A percentile compares a stretch with the other conserved stretches of the same genome.
Evolutionary conservation across 2,329 filamentous ascomycete species (phyloP).

Genomic region (Knufia fluminis): DNA sequence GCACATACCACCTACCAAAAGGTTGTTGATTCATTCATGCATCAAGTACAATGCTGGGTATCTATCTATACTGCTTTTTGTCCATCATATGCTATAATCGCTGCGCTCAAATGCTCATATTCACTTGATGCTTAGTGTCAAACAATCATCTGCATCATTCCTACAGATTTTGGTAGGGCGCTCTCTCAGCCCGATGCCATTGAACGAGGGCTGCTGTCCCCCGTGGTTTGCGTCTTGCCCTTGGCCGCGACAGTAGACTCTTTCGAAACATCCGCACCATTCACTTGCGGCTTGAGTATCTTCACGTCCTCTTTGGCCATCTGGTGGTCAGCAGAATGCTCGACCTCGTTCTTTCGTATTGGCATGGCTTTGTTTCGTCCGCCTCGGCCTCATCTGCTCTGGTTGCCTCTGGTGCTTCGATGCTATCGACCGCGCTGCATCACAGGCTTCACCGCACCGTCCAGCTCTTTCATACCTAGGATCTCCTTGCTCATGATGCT

Average conservation of each 20-base stretch:
- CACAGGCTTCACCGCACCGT: constrained; percentile 46
- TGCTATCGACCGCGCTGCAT: constrained; percentile 26
- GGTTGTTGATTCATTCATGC: not conserved
- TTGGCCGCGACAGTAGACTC: too few species aligned
- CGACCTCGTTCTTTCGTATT: not conserved
- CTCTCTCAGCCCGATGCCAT: too few species aligned
- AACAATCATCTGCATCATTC: too few species aligned
- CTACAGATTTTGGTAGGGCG: too few species aligned
- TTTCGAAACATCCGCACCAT: too few species aligned
- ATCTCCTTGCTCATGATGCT: constrained; percentile 46
- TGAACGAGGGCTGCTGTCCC: too few species aligned
- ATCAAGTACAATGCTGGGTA: not conserved
- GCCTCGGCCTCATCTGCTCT: not conserved
- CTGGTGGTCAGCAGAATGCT: not conserved
- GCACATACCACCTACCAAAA: not conserved
- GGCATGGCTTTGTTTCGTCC: not conserved
- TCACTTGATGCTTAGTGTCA: too few species aligned
- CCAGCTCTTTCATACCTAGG: constrained; percentile 45
- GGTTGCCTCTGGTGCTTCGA: not conserved
- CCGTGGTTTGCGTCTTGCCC: too few species aligned
- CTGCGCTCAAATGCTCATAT: too few species aligned
- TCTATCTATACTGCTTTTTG: not conserved
- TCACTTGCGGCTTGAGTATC: too few species aligned
- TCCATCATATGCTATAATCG: too few species aligned
- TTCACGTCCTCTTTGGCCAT: too few species aligned